A percentile compares a stretch with the other conserved stretches of the same genome.
Conservation (phyloP, 2,329 filamentous ascomycete species). For the Drechslerella dactyloides region DNA sequence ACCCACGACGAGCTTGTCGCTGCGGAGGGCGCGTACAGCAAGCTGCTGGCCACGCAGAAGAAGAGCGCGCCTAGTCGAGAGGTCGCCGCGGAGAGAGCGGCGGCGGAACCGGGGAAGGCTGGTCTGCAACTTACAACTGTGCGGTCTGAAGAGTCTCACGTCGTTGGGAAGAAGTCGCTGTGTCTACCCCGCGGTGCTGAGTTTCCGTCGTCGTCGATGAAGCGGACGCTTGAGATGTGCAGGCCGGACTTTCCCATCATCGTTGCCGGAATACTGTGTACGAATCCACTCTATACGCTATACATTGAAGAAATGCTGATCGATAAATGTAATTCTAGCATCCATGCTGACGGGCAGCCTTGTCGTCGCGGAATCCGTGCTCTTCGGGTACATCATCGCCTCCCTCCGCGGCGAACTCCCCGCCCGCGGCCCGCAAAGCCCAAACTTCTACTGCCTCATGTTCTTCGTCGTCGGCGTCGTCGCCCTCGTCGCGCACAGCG, state of each 20-base stretch:
- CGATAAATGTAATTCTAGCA: slow-evolving; percentile 50
- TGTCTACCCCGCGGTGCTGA: slow-evolving; percentile 18
- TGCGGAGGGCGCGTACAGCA: slow-evolving; percentile 55
- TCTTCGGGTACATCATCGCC: slow-evolving; percentile 64
- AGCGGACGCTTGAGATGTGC: slow-evolving; percentile 41
- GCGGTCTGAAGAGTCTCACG: slow-evolving; percentile 15
- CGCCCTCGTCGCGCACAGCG: slow-evolving; percentile 60
- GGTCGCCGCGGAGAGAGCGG: background rate
- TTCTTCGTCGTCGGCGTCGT: slow-evolving; percentile 65
- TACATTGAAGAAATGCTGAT: slow-evolving; percentile 13
- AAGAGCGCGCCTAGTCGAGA: slow-evolving; percentile 31
- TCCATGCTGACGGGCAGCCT: slow-evolving; percentile 62
- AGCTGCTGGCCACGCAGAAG: slow-evolving; percentile 59
- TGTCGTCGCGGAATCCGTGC: slow-evolving; percentile 68
- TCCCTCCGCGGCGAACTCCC: slow-evolving; percentile 61
- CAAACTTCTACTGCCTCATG: slow-evolving; percentile 61
- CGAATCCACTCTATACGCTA: background rate
- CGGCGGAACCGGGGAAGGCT: background rate
- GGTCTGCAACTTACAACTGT: background rate
- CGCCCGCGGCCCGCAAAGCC: slow-evolving; percentile 55
- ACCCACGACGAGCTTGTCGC: slow-evolving; percentile 56
- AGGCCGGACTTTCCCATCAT: slow-evolving; percentile 36
- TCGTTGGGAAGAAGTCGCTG: slow-evolving; percentile 36
- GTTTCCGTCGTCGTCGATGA: slow-evolving; percentile 26
- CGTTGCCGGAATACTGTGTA: slow-evolving; percentile 32